A percentile compares a stretch with the other conserved stretches of the same genome.
Evolutionary conservation across 164 flowering plant genomes (phyloP).

Genomic region (Platanus orientalis): DNA sequence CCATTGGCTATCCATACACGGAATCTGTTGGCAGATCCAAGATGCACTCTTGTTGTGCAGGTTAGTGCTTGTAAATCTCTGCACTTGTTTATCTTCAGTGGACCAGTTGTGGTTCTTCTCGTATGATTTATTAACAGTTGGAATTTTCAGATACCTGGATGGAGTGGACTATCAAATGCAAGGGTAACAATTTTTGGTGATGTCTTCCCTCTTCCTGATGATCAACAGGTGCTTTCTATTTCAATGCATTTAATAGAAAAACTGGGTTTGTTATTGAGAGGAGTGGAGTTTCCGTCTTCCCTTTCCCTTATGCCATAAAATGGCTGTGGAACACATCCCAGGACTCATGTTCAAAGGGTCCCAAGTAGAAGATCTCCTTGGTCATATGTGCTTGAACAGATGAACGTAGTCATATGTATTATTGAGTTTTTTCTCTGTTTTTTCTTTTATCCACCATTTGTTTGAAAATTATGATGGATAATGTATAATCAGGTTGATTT

Average conservation of each 20-base stretch:
- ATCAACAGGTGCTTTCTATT: constrained; percentile 65
- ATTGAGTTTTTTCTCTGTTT: too few relatives aligned
- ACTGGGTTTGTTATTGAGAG: background rate
- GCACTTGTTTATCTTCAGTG: background rate
- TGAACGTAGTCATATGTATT: background rate
- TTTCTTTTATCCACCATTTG: too few relatives aligned
- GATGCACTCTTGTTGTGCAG: constrained; percentile 97
- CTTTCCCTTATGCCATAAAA: background rate
- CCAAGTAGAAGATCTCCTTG: background rate
- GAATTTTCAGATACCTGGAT: constrained; percentile 80
- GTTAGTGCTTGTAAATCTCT: constrained; percentile 31
- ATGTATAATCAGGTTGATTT: background rate
- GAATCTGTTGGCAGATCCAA: constrained; percentile 85
- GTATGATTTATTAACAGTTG: constrained; percentile 24
- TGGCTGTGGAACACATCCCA: background rate
- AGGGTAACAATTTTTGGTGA: constrained; percentile 98
- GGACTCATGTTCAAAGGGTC: background rate
- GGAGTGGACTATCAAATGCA: constrained; percentile 98
- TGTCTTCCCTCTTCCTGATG: constrained; percentile 74
- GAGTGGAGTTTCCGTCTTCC: background rate
- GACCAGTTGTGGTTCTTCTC: constrained; percentile 9
- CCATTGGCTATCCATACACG: constrained; percentile 99
- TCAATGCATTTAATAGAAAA: background rate
- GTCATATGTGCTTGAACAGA: background rate
- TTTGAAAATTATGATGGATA: too few relatives aligned